Conservation (phyloP, 495 filamentous ascomycete species). For the Pyrenopolyporus hunteri region DNA sequence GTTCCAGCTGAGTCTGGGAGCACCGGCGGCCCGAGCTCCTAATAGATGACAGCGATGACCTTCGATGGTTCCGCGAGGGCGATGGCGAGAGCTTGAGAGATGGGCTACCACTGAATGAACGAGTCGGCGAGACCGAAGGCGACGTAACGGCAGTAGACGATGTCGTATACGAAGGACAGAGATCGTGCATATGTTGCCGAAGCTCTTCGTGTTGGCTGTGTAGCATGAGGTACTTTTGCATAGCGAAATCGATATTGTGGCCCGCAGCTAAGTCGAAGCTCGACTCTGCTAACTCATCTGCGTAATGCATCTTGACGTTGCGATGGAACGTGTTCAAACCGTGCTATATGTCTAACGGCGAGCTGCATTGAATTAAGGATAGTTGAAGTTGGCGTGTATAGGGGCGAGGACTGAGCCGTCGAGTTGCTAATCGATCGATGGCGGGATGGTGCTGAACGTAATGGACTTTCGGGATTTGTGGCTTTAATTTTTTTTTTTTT, state of each 20-base stretch:
- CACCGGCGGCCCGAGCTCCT: conserved; percentile 13
- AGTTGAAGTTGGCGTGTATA: not conserved
- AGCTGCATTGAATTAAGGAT: conserved; percentile 31
- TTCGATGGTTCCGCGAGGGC: conserved; percentile 34
- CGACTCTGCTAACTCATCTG: conserved; percentile 23
- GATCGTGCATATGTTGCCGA: conserved; percentile 55
- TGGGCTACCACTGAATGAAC: conserved; percentile 33
- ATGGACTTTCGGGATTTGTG: conserved; percentile 29
- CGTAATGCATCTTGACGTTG: conserved; percentile 28
- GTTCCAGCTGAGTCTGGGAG: conserved; percentile 40
- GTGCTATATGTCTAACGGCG: conserved; percentile 27
- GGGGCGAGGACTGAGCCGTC: not conserved
- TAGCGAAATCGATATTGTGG: conserved; percentile 54
- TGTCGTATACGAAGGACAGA: conserved; percentile 47
- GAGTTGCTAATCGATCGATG: conserved; percentile 19
- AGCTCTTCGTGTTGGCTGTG: conserved; percentile 62
- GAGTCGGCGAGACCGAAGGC: conserved; percentile 46
- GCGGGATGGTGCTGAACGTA: conserved; percentile 15
- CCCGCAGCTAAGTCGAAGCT: conserved; percentile 1
- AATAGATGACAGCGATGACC: conserved; percentile 41
- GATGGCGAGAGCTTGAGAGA: conserved; percentile 32
- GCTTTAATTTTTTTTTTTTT: too few relatives aligned
- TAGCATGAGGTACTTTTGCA: conserved; percentile 62
- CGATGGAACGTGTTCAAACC: conserved; percentile 12
- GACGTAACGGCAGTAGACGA: conserved; percentile 41